phyloP scores from a whole-genome alignment of 352 stramenopile species.

The Phytopythium sindhum region DNA sequence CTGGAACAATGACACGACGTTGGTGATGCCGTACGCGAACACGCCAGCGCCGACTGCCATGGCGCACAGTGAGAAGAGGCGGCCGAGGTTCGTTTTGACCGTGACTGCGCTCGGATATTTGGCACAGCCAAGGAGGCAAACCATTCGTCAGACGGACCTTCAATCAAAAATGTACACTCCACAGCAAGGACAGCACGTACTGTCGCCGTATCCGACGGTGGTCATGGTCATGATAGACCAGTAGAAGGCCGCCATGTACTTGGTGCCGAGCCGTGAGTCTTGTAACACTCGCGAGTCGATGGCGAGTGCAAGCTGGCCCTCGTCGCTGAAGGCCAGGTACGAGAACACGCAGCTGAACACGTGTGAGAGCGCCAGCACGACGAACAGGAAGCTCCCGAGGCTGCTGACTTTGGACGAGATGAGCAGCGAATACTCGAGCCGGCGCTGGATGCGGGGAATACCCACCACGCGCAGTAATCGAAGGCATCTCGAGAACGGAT shows the following conservation, averaged over 20 bases:
- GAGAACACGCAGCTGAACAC: conserved; percentile 80
- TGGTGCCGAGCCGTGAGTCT: conserved; percentile 45
- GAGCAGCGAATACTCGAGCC: conserved; percentile 68
- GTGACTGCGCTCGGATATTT: conserved; percentile 35
- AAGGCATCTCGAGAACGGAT: conserved; percentile 44
- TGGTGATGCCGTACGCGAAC: conserved; percentile 84
- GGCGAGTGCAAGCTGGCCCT: conserved; percentile 41
- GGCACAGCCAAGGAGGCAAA: background rate
- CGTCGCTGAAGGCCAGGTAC: conserved; percentile 60
- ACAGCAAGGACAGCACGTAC: conserved; percentile 25
- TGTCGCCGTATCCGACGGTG: conserved; percentile 73
- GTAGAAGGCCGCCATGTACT: conserved; percentile 82
- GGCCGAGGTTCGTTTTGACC: conserved; percentile 56
- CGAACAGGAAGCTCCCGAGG: conserved; percentile 68
- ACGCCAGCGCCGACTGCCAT: conserved; percentile 78
- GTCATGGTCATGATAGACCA: conserved; percentile 88
- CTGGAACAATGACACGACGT: conserved; percentile 73
- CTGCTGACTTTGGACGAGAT: conserved; percentile 79
- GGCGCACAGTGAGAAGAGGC: conserved; percentile 65
- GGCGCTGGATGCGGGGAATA: conserved; percentile 49
- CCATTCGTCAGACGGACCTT: background rate
- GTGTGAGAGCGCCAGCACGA: conserved; percentile 72
- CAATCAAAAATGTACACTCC: background rate
- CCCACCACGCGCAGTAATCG: conserved; percentile 51
- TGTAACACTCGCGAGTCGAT: conserved; percentile 40